phyloP scores from a whole-genome alignment of 257 asterid genomes.

The Nicotiana sylvestris region DNA sequence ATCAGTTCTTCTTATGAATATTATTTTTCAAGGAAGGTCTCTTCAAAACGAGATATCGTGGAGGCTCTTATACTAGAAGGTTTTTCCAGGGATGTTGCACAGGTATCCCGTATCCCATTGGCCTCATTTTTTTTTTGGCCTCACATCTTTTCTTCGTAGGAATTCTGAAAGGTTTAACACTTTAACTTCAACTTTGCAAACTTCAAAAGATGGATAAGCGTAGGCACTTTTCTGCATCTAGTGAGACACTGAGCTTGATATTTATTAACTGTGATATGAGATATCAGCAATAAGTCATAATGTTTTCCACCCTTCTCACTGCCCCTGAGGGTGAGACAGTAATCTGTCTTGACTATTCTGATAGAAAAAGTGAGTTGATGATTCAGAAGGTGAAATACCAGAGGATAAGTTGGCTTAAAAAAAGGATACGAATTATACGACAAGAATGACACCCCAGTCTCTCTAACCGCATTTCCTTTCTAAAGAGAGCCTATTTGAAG shows the following conservation, averaged over 20 bases:
- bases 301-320: not conserved
- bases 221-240: not conserved
- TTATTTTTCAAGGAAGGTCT: slow-evolving; percentile 70
- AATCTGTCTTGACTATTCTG: not conserved
- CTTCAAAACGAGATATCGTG: slow-evolving; percentile 70
- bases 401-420: not conserved
- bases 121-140: slow-evolving; percentile 1
- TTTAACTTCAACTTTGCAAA: not conserved
- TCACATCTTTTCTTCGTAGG: not conserved
- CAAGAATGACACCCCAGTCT: not conserved
- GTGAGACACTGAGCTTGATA: not conserved
- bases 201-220: not conserved
- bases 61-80: slow-evolving; percentile 71
- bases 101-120: slow-evolving; percentile 49
- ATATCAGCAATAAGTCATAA: not conserved
- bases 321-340: not conserved
- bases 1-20: slow-evolving; percentile 17
- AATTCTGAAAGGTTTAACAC: not conserved
- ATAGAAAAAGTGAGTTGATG: not conserved
- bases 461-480: not conserved
- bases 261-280: not conserved
- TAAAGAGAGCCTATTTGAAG: not conserved
- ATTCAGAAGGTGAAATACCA: not conserved
- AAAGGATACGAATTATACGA: not conserved
- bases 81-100: slow-evolving; percentile 94